These are phyloP conservation scores for Agrostemma githago DNA, from an alignment of 148 eudicot genomes.

Conservation along the genomic window DNA sequence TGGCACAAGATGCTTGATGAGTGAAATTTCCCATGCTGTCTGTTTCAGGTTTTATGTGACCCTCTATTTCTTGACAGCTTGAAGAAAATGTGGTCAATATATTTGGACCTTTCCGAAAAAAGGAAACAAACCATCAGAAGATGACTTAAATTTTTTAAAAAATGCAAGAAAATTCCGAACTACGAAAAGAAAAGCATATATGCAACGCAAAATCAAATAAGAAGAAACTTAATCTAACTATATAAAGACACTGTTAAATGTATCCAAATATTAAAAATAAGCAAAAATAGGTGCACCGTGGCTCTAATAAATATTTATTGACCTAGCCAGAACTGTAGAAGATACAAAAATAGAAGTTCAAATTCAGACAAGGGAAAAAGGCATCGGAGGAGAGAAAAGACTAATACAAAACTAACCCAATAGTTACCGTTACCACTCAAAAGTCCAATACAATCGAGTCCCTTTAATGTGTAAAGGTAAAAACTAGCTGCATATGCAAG, in stretches of 20 bases:
- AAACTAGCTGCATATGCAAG: not conserved
- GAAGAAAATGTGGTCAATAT: constrained; percentile 52
- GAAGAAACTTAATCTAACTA: not conserved
- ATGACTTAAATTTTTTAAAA: not conserved
- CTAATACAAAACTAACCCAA: not conserved
- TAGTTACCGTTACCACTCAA: not conserved
- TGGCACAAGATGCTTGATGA: constrained; percentile 33
- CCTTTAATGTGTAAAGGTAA: not conserved
- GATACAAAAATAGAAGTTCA: not conserved
- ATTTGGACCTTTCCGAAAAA: constrained; percentile 58
- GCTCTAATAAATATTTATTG: not conserved
- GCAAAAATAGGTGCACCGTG: not conserved
- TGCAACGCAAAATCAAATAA: not conserved
- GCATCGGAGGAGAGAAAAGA: not conserved
- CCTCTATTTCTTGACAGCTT: constrained; percentile 37
- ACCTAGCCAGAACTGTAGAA: not conserved
- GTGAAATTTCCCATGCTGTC: constrained; percentile 24
- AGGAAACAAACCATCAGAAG: constrained; percentile 14
- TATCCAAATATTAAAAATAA: not conserved
- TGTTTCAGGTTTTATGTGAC: constrained; percentile 23
- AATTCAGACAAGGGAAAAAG: not conserved
- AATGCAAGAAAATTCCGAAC: not conserved
- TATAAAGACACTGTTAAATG: not conserved
- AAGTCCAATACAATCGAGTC: not conserved
- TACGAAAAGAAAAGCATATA: not conserved